Conservation (phyloP, 305 asterid species). For the Fraxinus angustifolia region DNA sequence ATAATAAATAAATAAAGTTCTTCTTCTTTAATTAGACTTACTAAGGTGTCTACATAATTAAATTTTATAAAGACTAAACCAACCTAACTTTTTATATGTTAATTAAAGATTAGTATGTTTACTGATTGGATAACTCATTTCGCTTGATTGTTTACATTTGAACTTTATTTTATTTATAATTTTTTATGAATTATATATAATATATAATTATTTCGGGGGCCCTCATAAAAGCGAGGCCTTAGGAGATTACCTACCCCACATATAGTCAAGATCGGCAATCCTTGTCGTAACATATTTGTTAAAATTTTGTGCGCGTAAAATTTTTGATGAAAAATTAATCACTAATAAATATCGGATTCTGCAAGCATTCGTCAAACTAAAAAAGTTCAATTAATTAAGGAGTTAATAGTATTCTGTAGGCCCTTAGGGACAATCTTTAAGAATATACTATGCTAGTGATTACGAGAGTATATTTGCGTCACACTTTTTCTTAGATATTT, state of each 20-base stretch:
- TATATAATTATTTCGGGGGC: no score
- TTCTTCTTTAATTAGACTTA: no score
- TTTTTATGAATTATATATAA: no score
- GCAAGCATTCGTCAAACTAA: not conserved
- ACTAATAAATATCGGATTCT: not conserved
- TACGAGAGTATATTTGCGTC: not conserved
- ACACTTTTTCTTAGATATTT: not conserved
- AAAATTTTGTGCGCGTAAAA: not conserved
- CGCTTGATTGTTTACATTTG: no score
- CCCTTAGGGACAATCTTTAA: not conserved
- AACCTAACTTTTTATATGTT: no score
- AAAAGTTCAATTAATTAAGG: not conserved
- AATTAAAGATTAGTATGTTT: no score
- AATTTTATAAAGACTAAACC: no score
- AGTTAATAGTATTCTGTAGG: not conserved
- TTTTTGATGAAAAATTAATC: not conserved
- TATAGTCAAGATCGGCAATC: not conserved
- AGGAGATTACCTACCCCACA: not conserved
- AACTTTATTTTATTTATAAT: no score
- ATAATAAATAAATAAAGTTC: no score
- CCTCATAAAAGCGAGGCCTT: not conserved
- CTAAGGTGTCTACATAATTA: no score
- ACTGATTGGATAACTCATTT: no score
- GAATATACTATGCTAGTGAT: not conserved
- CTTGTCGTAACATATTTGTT: not conserved